Evolutionary conservation across 768 basidiomycete species (phyloP), one percentile per base, ranked within the genome.

Genomic region (Psilocybe sp.): DNA sequence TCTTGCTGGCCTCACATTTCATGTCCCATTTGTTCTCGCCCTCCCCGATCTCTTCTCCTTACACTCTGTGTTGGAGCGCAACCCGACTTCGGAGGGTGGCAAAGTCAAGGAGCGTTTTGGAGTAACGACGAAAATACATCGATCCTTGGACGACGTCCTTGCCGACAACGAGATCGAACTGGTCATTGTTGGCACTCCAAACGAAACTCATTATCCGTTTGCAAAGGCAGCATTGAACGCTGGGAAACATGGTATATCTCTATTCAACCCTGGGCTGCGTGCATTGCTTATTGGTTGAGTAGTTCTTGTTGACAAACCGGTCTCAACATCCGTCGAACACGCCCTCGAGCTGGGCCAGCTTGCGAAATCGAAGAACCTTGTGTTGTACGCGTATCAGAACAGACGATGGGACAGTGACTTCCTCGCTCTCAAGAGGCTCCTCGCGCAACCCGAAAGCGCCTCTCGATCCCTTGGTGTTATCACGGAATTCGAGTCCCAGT

Each of bases 281-380:
- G 47, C 34, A 19, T 40, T 15, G 13, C 33, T 42, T 38, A 37
- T 33, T 13, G 3, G 13, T n/a, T 36, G 36, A n/a, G 28, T 50
- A 87, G 89, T 88, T 14, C 80, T 91, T 36, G 84, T 91, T 34
- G 89, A 91, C 60, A 92, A 92, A 62, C 89, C 89, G 4, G 76
- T 89, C 14, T 82, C 85, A 2, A 74, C 87, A 3, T 84, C 80
- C 1, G 69, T 68, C 1, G 64, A 68, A 13, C 75, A 90, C 59
- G 86, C 86, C 4, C 67, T 63, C 46, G 81, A 85, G 52, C 79
- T 92, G 23, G 78, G 76, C 12, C 64, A 64, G 11, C 67, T 90
- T 38, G 87, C 89, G 3, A 74, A 69, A 52, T 63, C 74, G 10
- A 85, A 85, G 59, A 70, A 74, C 14, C 71, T 85, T 20, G 74